A percentile compares a stretch with the other conserved stretches of the same genome.
Evolutionary conservation across 78 protist species (phyloP).

Genomic region (Anaeramoeba ignava): DNA sequence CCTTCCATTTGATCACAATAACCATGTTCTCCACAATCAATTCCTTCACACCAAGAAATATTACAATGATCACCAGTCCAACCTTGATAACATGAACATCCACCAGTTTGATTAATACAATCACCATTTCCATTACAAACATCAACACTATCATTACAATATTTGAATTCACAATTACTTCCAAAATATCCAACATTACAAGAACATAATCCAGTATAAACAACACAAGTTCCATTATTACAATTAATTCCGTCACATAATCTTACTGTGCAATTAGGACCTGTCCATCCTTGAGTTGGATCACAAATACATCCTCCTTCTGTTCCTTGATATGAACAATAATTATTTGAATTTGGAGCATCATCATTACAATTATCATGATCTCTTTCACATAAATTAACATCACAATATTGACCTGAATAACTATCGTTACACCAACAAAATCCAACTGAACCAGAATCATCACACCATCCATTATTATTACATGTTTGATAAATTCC

Average conservation of each 20-base stretch:
- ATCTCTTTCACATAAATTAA: neutral
- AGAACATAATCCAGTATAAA: neutral
- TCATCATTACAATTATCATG: neutral
- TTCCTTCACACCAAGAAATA: neutral
- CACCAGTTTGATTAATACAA: no score
- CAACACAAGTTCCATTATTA: neutral
- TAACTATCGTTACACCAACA: neutral
- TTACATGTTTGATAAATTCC: no score
- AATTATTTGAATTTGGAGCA: no score
- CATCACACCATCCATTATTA: no score
- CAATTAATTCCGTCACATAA: neutral
- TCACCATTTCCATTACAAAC: no score
- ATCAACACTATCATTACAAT: no score
- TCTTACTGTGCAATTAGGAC: neutral
- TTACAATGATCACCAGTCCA: no score
- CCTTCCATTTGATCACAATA: neutral
- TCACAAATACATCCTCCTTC: neutral
- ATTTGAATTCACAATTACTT: neutral
- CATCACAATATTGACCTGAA: neutral
- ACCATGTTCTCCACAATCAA: neutral
- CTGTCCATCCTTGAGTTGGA: neutral
- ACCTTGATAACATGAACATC: no score
- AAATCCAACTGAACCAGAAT: no score
- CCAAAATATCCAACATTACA: neutral
- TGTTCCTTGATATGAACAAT: neutral